Conservation (phyloP, 345 rosid species). For the Melaleuca quinquenervia region DNA sequence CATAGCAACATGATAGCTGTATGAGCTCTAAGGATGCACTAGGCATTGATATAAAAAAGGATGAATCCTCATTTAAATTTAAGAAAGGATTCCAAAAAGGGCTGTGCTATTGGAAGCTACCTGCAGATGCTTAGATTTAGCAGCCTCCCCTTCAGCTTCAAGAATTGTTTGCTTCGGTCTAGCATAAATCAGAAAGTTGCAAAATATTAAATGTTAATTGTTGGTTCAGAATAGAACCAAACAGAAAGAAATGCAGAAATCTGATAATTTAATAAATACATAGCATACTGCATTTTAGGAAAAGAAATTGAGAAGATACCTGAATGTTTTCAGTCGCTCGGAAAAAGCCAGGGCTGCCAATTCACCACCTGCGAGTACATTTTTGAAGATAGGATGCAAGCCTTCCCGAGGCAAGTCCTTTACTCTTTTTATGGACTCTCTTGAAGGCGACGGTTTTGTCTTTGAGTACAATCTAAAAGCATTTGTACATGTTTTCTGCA, state of each 20-base stretch:
- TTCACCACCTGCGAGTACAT: slow-evolving; percentile 73
- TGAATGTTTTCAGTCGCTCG: slow-evolving; percentile 74
- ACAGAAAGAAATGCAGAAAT: background rate
- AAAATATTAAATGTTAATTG: background rate
- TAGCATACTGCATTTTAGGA: background rate
- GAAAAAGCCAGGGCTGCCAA: slow-evolving; percentile 85
- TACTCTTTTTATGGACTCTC: slow-evolving; percentile 80
- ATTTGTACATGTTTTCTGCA: slow-evolving; percentile 69
- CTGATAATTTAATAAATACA: background rate
- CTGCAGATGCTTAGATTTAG: slow-evolving; percentile 62
- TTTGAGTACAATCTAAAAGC: slow-evolving; percentile 86
- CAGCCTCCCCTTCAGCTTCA: slow-evolving; percentile 94
- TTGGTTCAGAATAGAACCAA: background rate
- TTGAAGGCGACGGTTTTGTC: slow-evolving; percentile 78
- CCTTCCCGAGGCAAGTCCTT: slow-evolving; percentile 82
- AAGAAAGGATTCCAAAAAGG: background rate
- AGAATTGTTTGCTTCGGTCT: slow-evolving; percentile 96
- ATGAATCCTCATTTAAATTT: background rate
- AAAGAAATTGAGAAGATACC: slow-evolving; percentile 18
- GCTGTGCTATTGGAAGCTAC: slow-evolving; percentile 12
- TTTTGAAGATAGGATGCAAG: slow-evolving; percentile 78
- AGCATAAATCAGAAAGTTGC: slow-evolving; percentile 11
- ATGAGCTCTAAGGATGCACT: background rate
- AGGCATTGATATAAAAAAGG: background rate
- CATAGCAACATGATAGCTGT: background rate